phyloP scores from a whole-genome alignment of 352 stramenopile species.

The Blastocystis sp. region DNA sequence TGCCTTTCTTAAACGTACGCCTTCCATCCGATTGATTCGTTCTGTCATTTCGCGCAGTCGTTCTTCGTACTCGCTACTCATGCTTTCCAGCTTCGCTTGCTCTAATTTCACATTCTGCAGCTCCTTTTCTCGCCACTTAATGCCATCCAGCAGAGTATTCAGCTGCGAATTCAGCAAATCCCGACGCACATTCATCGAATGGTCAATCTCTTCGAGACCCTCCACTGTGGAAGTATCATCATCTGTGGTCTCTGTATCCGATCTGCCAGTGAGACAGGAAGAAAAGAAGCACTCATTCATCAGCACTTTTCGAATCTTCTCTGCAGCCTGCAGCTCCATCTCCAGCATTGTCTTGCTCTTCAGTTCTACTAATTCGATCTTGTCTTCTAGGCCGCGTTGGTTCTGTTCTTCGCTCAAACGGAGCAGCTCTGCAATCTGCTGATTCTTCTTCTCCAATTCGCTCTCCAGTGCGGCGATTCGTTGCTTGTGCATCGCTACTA shows the following conservation, averaged over 20 bases:
- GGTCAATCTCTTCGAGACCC: neutral
- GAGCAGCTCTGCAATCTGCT: neutral
- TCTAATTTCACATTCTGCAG: neutral
- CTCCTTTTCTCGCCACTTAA: slow-evolving; percentile 33
- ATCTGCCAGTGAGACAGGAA: neutral
- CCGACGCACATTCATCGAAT: neutral
- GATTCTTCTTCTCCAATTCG: neutral
- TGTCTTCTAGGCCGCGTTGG: neutral
- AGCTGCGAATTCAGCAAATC: neutral
- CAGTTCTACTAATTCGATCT: slow-evolving; percentile 41
- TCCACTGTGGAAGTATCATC: neutral
- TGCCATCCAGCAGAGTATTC: slow-evolving; percentile 21
- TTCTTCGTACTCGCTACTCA: slow-evolving; percentile 6
- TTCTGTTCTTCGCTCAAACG: slow-evolving; percentile 37
- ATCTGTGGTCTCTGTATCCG: neutral
- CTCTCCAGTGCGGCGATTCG: slow-evolving; percentile 7
- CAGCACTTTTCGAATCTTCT: neutral
- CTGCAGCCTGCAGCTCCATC: slow-evolving; percentile 7
- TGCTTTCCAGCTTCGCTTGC: neutral
- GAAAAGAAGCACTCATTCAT: neutral
- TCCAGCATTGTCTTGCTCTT: slow-evolving; percentile 24
- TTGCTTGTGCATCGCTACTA: slow-evolving; percentile 15
- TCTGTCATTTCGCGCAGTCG: slow-evolving; percentile 20
- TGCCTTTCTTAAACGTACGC: neutral
- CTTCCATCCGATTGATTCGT: slow-evolving; percentile 1